Base-by-base conservation (phyloP, 2,329 filamentous ascomycete species). In the Akanthomyces dipterigenus region DNA sequence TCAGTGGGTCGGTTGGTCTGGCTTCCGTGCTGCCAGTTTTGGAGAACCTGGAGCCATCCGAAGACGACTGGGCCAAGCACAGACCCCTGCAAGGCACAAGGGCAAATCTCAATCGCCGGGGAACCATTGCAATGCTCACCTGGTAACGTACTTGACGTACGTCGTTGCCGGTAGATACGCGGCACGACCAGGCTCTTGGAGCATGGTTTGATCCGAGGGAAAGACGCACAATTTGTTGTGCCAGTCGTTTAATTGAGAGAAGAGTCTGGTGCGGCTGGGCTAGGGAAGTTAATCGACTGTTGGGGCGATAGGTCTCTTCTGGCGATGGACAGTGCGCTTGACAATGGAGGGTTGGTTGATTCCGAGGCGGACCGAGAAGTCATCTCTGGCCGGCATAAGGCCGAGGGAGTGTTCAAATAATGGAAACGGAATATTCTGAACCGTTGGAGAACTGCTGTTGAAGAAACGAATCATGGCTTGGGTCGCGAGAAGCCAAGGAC, bases 31-130 rank as follows among this genome's bases (percentile, higher is more conserved):
- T 48, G 43, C 28, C 24, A 31, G 54, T n/a, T 56, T 42, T 38
- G 24, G 28, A 56, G 38, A 42, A 38, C 54, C 54, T 56, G 54
- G 54, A 48, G 26, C 42, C 54, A 38, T 46, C 54, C 54, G 42
- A 36, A 36, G 42, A 38, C 8, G 42, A 55, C 54, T 57, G 31
- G 53, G 55, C 38, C 55, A 57, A 34, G 55, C 55, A 57, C 55
- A 49, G 55, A 48, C 22, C 55, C 43, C 55, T 57, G 55, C 43
- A 57, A 48, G 55, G 43, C 55, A 57, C 42, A 18, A 49, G 43
- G 55, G 42, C 43, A 57, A 43, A 57, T 57, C 55, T 57, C 20
- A 34, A 48, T 48, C 55, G 55, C 31, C 40, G 18, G 12, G n/a
- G 28, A 11, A n/a, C 26, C 26, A 46, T n/a, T 36, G 42, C 54